Evolutionary conservation across 1,284 basidiomycete species (phyloP).

Genomic region (Fistulina hepatica): DNA sequence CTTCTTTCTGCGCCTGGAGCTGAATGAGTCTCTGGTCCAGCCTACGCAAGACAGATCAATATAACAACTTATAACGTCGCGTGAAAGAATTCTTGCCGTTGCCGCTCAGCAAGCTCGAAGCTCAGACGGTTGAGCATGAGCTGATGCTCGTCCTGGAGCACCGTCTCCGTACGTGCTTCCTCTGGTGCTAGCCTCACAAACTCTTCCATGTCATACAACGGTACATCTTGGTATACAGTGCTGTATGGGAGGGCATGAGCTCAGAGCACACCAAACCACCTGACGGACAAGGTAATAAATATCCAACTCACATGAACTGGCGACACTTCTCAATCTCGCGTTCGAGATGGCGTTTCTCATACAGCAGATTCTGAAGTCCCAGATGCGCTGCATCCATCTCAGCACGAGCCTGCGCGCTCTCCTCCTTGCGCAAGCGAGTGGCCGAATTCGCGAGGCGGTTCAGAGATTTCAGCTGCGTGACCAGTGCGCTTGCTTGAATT

Average conservation of each 20-base stretch:
- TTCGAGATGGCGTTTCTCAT: slow-evolving; percentile 75
- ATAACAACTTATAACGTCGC: slow-evolving; percentile 11
- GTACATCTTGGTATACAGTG: slow-evolving; percentile 75
- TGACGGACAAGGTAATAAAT: slow-evolving; percentile 7
- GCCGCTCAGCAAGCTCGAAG: slow-evolving; percentile 72
- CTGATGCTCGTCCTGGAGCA: slow-evolving; percentile 58
- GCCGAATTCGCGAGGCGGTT: slow-evolving; percentile 62
- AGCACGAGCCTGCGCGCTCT: slow-evolving; percentile 60
- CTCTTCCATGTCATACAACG: slow-evolving; percentile 55
- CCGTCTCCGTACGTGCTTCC: slow-evolving; percentile 48
- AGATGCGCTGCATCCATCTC: slow-evolving; percentile 79
- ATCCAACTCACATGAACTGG: slow-evolving; percentile 65
- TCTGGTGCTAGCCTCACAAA: slow-evolving; percentile 55
- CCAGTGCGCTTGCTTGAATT: slow-evolving; percentile 58
- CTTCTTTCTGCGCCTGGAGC: slow-evolving; percentile 54
- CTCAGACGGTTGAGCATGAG: slow-evolving; percentile 72
- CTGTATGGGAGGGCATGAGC: slow-evolving; percentile 26
- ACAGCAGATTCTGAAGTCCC: slow-evolving; percentile 69
- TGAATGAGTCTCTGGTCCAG: slow-evolving; percentile 58
- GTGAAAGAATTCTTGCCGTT: slow-evolving; percentile 40
- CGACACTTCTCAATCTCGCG: slow-evolving; percentile 80
- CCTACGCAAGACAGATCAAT: slow-evolving; percentile 26
- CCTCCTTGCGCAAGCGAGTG: slow-evolving; percentile 56
- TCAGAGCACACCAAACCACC: slow-evolving; percentile 11
- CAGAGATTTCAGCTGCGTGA: slow-evolving; percentile 25